Conservation (phyloP, 768 basidiomycete genomes). For the Arthromyces matolae region DNA sequence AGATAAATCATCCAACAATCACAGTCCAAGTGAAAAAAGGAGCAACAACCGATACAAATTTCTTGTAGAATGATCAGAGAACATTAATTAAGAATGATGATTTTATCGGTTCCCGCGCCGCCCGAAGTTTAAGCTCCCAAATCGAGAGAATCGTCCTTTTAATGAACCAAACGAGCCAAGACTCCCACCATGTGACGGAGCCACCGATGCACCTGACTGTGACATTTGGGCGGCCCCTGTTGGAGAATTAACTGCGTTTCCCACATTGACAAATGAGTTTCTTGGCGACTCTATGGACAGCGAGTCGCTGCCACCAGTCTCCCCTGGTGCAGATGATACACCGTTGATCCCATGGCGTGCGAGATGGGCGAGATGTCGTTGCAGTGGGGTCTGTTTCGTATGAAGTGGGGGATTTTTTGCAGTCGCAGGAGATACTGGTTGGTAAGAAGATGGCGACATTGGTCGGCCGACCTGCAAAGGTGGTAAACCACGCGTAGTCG, state of each 20-base stretch:
- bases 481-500: constrained; percentile 43
- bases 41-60: constrained; percentile 13
- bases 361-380: constrained; percentile 76
- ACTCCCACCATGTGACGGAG: constrained; percentile 62
- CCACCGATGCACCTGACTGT: constrained; percentile 59
- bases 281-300: constrained; percentile 66
- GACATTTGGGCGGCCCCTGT: constrained; percentile 35
- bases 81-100: constrained; percentile 14
- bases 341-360: constrained; percentile 81
- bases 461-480: constrained; percentile 51
- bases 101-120: constrained; percentile 36
- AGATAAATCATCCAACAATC: neutral
- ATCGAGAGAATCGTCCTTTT: constrained; percentile 70
- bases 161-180: constrained; percentile 57
- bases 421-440: constrained; percentile 34
- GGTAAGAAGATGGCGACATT: constrained; percentile 42
- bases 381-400: constrained; percentile 68
- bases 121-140: constrained; percentile 72
- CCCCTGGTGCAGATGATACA: constrained; percentile 74
- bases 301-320: constrained; percentile 53
- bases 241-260: constrained; percentile 42
- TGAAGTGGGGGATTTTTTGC: constrained; percentile 22
- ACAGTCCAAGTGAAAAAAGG: constrained; percentile 7
- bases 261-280: constrained; percentile 74
- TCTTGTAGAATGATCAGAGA: too few relatives aligned